phyloP scores from a whole-genome alignment of 176 grass and related monocot genomes.

The Pharus latifolius region DNA sequence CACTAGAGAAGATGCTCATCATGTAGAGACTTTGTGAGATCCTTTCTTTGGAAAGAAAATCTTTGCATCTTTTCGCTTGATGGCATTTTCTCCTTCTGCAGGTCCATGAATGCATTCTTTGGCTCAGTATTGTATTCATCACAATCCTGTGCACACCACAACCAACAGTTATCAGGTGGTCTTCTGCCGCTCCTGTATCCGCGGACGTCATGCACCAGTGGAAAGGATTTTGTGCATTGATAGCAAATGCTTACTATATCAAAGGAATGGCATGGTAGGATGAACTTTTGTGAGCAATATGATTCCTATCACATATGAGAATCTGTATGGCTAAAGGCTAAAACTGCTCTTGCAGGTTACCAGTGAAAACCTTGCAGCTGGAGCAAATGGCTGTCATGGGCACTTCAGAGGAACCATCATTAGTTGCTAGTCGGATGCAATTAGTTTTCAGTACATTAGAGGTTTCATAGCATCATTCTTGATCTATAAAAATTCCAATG shows the following conservation, averaged over 20 bases:
- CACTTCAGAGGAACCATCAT: constrained; percentile 64
- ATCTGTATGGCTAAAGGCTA: neutral
- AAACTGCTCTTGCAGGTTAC: constrained; percentile 53
- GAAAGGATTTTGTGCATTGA: constrained; percentile 95
- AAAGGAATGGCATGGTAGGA: constrained; percentile 96
- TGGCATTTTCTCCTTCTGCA: constrained; percentile 6
- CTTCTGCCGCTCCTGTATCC: constrained; percentile 64
- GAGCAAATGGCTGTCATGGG: constrained; percentile 91
- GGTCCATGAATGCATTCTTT: constrained; percentile 78
- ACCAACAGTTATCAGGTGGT: constrained; percentile 87
- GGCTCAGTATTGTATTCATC: constrained; percentile 93
- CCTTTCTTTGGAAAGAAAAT: neutral
- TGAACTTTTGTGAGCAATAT: neutral
- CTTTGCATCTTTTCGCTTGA: neutral
- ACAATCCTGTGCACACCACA: constrained; percentile 94
- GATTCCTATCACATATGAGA: neutral
- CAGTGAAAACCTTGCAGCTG: constrained; percentile 85
- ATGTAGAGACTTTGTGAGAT: neutral
- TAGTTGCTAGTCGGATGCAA: constrained; percentile 90
- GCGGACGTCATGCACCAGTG: constrained; percentile 74
- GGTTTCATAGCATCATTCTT: constrained; percentile 26
- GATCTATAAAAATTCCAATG: neutral
- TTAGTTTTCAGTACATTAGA: constrained; percentile 94
- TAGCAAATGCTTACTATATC: constrained; percentile 85
- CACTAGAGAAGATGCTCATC: neutral